Base-by-base conservation (phyloP, 495 filamentous ascomycete species). In the Penicillium maclennaniae region DNA sequence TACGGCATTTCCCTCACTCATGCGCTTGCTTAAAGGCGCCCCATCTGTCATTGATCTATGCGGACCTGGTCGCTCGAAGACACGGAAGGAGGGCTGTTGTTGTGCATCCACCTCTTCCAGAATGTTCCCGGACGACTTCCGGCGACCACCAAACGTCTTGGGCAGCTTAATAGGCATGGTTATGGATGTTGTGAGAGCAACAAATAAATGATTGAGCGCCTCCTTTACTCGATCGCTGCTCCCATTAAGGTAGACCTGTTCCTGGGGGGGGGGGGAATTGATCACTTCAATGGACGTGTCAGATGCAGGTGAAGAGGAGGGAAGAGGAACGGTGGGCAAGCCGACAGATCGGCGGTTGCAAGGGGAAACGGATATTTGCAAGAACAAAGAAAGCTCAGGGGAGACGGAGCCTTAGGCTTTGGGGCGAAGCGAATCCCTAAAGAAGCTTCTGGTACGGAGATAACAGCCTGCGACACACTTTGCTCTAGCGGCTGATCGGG, bases 141-240 rank as follows among this genome's bases (percentile, higher is more conserved):
- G 80, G 60, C 85, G 79, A 58, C 75, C 31, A 34, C 31, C 70
- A 58, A 87, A 87, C 53, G 70, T 67, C 63, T 84, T 87, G 47
- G 82, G 82, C 49, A 87, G 74, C 72, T 85, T 86, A 69, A 86
- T 87, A 69, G 85, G 85, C 83, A 87, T 87, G 45, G 57, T 53
- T 41, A 55, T 43, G 50, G 43, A n/a, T 46, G 31, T 28, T 43
- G 47, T 38, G 19, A 34, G 21, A 21, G 39, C n/a, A 17, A 28
- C 16, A 40, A n/a, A 34, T 27, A 27, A 15, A 26, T 52, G 34
- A 37, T 38, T 41, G 28, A 12, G 19, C n/a, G 17, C 47, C 48
- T 50, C 54, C 36, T 57, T 54, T 16, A 48, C 31, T 48, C 19
- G 43, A 25, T 36, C 40, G 23, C 40, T 47, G 40, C 39, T 56